A percentile compares a stretch with the other conserved stretches of the same genome.
phyloP scores from a whole-genome alignment of 805 yeast genomes.

The Saturnispora sanitii region DNA sequence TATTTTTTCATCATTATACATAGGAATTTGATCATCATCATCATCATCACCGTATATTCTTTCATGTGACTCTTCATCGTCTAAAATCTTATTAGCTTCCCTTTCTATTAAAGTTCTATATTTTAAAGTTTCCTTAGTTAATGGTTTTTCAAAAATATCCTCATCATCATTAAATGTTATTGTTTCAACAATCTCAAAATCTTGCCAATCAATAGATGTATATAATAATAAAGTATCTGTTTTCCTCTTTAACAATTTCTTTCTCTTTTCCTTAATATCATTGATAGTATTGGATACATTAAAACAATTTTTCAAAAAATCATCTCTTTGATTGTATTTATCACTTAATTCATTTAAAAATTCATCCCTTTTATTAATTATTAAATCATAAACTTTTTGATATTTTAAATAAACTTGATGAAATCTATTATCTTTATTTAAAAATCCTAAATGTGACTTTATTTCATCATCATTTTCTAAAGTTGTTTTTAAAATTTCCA shows the following conservation, averaged over 20 bases:
- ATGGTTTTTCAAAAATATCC: slow-evolving; percentile 48
- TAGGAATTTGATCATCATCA: slow-evolving; percentile 5
- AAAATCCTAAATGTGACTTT: slow-evolving; percentile 57
- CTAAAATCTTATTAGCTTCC: slow-evolving; percentile 27
- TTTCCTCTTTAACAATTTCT: slow-evolving; percentile 24
- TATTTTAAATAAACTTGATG: slow-evolving; percentile 40
- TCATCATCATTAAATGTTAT: slow-evolving; percentile 55
- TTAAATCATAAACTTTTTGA: slow-evolving; percentile 44
- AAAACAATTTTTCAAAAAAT: slow-evolving; percentile 38
- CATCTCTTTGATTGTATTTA: slow-evolving; percentile 19
- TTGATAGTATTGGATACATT: slow-evolving; percentile 46
- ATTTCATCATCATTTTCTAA: slow-evolving; percentile 25
- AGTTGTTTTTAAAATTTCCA: slow-evolving; percentile 27
- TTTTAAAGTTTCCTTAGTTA: slow-evolving; percentile 48
- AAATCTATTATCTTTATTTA: slow-evolving; percentile 50
- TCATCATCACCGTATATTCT: slow-evolving; percentile 3
- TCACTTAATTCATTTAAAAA: slow-evolving; percentile 9
- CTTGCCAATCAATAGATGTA: slow-evolving; percentile 83
- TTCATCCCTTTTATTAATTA: slow-evolving; percentile 22
- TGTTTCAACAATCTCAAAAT: slow-evolving; percentile 62
- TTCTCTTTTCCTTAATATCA: slow-evolving; percentile 27
- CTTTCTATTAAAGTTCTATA: slow-evolving; percentile 51
- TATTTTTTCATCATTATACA: slow-evolving; percentile 1
- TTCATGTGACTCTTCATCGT: slow-evolving; percentile 13
- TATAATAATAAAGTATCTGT: slow-evolving; percentile 40